Percentiles rank a stretch among this genome's conserved stretches.
Evolutionary conservation across 1,284 basidiomycete species (phyloP).

Genomic region (Moesziomyces antarcticus): DNA sequence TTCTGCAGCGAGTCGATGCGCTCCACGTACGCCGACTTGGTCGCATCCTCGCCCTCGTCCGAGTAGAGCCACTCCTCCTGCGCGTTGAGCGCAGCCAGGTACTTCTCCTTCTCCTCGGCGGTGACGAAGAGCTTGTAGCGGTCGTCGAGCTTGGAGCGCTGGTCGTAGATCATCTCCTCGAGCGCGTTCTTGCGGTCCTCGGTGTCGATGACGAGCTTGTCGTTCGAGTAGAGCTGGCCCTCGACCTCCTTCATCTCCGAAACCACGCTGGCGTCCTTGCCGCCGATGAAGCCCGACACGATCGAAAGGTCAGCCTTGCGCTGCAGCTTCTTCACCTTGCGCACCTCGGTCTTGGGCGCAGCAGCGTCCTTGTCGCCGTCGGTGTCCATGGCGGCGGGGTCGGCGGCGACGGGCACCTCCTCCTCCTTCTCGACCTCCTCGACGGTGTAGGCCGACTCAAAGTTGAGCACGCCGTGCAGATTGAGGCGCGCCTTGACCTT

Average conservation of each 20-base stretch:
- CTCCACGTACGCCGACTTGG: slow-evolving; percentile 64
- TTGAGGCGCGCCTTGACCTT: slow-evolving; percentile 68
- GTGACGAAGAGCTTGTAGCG: slow-evolving; percentile 61
- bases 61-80: slow-evolving; percentile 68
- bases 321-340: slow-evolving; percentile 67
- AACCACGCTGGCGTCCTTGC: slow-evolving; percentile 55
- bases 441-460: slow-evolving; percentile 66
- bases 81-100: slow-evolving; percentile 57
- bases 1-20: slow-evolving; percentile 62
- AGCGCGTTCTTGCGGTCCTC: slow-evolving; percentile 68
- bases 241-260: slow-evolving; percentile 64
- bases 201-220: slow-evolving; percentile 68
- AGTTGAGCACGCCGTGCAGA: slow-evolving; percentile 66
- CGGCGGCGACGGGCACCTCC: slow-evolving; percentile 59
- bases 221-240: slow-evolving; percentile 63
- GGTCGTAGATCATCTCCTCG: slow-evolving; percentile 68
- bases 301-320: slow-evolving; percentile 65
- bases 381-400: slow-evolving; percentile 58
- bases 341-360: slow-evolving; percentile 65
- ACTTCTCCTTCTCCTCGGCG: slow-evolving; percentile 64
- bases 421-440: slow-evolving; percentile 68
- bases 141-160: slow-evolving; percentile 66
- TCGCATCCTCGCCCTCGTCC: slow-evolving; percentile 66
- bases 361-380: slow-evolving; percentile 50
- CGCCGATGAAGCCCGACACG: slow-evolving; percentile 55